phyloP scores from a whole-genome alignment of 148 eudicot genomes.

The Amaranthus hypochondriacus region DNA sequence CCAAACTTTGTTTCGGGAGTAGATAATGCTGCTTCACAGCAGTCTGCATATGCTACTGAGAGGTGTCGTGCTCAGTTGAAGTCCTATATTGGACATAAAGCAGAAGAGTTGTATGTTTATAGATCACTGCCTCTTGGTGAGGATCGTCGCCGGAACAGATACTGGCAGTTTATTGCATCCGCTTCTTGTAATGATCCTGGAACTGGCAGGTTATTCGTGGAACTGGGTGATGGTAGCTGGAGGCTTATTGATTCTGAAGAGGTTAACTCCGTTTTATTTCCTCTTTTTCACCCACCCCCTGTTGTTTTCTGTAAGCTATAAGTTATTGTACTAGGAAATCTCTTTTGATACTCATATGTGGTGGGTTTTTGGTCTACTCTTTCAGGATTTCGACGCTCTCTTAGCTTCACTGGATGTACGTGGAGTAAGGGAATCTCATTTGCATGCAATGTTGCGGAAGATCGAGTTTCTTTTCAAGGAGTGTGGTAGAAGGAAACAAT shows the following conservation, averaged over 20 bases:
- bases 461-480: constrained; percentile 63
- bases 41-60: constrained; percentile 58
- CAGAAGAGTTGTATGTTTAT: constrained; percentile 79
- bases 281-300: too few species aligned
- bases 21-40: constrained; percentile 53
- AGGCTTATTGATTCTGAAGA: constrained; percentile 79
- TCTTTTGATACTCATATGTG: not conserved
- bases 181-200: constrained; percentile 81
- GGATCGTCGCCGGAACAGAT: constrained; percentile 82
- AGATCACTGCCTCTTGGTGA: constrained; percentile 90
- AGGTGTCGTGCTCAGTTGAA: constrained; percentile 68
- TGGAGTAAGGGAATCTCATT: constrained; percentile 75
- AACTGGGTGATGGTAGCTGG: constrained; percentile 67
- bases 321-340: not conserved
- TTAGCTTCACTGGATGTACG: constrained; percentile 73
- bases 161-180: constrained; percentile 82
- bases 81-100: constrained; percentile 71
- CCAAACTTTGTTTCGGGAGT: constrained; percentile 39
- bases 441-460: constrained; percentile 60
- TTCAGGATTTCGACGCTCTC: constrained; percentile 75
- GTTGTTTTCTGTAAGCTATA: not conserved
- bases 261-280: constrained; percentile 32
- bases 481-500: constrained; percentile 37
- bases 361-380: not conserved
- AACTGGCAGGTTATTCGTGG: constrained; percentile 76